These are phyloP conservation scores for Coniochaeta ligniaria DNA, from an alignment of 2,329 filamentous ascomycete genomes.

Conservation along the genomic window DNA sequence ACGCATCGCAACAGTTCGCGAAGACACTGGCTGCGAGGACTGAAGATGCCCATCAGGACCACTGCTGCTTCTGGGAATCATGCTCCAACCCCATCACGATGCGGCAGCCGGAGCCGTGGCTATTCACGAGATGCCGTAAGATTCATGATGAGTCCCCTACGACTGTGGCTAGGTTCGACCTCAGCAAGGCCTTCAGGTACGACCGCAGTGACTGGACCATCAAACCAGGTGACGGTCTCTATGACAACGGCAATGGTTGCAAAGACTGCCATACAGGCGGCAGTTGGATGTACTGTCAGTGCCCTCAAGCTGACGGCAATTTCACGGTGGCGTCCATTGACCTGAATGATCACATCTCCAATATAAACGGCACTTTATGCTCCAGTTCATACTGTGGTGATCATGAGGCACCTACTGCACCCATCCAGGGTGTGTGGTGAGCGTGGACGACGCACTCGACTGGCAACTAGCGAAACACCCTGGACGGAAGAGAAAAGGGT, in stretches of 20 bases:
- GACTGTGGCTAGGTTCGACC: not conserved
- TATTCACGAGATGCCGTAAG: not conserved
- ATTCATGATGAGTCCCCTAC: not conserved
- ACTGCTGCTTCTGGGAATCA: not conserved
- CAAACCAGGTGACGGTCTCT: not conserved
- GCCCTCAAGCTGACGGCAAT: not conserved
- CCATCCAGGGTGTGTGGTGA: not conserved
- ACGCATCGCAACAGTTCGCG: not conserved
- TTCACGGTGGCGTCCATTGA: not conserved
- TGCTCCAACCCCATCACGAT: not conserved
- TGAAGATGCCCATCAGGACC: not conserved
- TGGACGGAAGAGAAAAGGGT: too few relatives aligned
- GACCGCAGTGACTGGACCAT: not conserved
- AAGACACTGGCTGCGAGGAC: not conserved
- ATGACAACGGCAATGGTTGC: not conserved
- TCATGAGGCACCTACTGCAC: not conserved
- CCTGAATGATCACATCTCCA: not conserved
- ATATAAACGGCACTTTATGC: not conserved
- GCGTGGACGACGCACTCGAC: not conserved
- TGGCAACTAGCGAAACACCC: too few relatives aligned
- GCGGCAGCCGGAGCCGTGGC: not conserved
- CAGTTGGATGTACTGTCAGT: not conserved
- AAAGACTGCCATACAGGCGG: not conserved
- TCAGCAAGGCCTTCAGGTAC: not conserved
- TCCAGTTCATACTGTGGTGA: not conserved